phyloP scores from a whole-genome alignment of 2,329 filamentous ascomycete species.

The Alternaria solani region DNA sequence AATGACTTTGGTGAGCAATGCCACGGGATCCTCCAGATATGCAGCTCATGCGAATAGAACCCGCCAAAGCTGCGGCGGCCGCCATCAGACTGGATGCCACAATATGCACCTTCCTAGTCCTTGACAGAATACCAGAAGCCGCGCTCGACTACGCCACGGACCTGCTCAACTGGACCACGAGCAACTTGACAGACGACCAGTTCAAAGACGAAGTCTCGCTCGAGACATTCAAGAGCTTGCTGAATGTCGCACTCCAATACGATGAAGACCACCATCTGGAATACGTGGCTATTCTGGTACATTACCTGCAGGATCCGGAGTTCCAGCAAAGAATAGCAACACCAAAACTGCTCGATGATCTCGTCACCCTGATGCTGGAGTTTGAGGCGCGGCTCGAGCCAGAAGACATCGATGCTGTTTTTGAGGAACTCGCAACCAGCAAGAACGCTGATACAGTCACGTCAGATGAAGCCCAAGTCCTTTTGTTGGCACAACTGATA shows the following conservation, averaged over 20 bases:
- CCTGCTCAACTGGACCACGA: slow-evolving; percentile 46
- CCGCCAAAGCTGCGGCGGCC: slow-evolving; percentile 46
- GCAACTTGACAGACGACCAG: slow-evolving; percentile 46
- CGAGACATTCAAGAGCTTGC: slow-evolving; percentile 37
- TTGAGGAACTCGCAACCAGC: slow-evolving; percentile 38
- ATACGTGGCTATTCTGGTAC: slow-evolving; percentile 42
- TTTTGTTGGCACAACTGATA: slow-evolving; percentile 44
- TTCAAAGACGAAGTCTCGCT: slow-evolving; percentile 43
- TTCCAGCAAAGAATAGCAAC: slow-evolving; percentile 46
- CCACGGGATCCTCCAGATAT: slow-evolving; percentile 8
- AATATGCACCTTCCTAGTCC: slow-evolving; percentile 36
- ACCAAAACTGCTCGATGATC: slow-evolving; percentile 38
- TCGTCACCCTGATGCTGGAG: slow-evolving; percentile 43
- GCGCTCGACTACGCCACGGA: slow-evolving; percentile 47
- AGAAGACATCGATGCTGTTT: slow-evolving; percentile 38
- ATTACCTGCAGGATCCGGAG: slow-evolving; percentile 47
- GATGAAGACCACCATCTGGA: slow-evolving; percentile 49
- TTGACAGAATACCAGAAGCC: slow-evolving; percentile 39
- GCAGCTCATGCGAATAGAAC: slow-evolving; percentile 39
- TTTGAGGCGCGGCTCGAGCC: slow-evolving; percentile 40
- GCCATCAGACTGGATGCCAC: slow-evolving; percentile 44
- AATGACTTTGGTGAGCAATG: slow-evolving; percentile 48
- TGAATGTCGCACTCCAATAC: slow-evolving; percentile 37
- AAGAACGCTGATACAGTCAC: slow-evolving; percentile 31
- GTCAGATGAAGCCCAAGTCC: slow-evolving; percentile 36